Base-by-base conservation (phyloP, 495 filamentous ascomycete species). In the Aspergillus bridgeri region DNA sequence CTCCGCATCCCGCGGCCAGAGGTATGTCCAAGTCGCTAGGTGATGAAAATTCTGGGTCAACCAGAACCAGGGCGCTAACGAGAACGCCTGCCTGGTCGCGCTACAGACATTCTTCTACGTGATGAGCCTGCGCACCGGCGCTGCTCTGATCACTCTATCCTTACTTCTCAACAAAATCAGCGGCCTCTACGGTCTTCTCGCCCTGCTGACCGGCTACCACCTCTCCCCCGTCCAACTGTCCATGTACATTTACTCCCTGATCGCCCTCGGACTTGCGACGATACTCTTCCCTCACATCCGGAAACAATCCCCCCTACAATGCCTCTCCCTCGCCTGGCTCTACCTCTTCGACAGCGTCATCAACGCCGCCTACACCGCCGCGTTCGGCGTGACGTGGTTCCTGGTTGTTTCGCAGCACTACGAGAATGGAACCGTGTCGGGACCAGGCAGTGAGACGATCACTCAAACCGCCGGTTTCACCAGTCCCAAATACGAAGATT, bases 141-240 rank as follows among this genome's bases (percentile, higher is more conserved):
- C 89, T 43, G 89, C 92, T 56, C 77, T 96, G 55, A 87, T 94
- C 57, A 84, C 87, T 6, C 77, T 93, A 59, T 85, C 88, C 11
- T 78, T 93, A 54, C 73, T 94, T 25, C 81, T 96, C 68, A 96
- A 96, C 78, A 96, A 96, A 73, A 80, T 88, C 60, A 90, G 89
- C 54, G 90, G 90, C 54, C 75, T 96, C 60, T 96, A 92, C 74
- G 92, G 92, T 64, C 79, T 96, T 52, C 87, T 96, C 57, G 90
- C 92, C 49, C 79, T 95, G 61, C 74, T 90, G 53, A 90, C 89
- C n/a, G 89, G 89, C 65, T 76, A 81, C 57, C 75, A 82, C 56
- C 78, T 86, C 27, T 89, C 87, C 17, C 78, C 84, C 3, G 70
- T 90, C 4, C 88, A 91, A 66, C 75, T 91, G 60, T 86, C 83